These are phyloP conservation scores for Kernera saxatilis DNA, from an alignment of 345 rosid species.

Conservation along the genomic window DNA sequence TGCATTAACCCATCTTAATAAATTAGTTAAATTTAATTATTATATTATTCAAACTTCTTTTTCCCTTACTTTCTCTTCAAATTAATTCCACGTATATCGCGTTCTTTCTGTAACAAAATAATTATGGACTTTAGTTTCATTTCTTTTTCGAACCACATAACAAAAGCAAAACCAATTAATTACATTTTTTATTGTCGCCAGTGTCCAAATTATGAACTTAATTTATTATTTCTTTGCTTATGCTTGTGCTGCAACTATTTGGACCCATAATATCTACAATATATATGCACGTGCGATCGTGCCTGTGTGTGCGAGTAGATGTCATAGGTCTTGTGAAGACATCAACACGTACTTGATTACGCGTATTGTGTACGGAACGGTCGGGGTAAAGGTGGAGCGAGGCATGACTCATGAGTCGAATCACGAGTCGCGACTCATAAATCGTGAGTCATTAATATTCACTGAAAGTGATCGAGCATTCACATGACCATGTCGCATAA, in stretches of 20 bases:
- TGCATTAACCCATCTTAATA: background rate
- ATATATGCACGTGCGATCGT: background rate
- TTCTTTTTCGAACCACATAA: no score
- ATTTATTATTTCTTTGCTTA: no score
- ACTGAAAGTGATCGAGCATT: background rate
- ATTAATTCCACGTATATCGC: no score
- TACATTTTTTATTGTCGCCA: no score
- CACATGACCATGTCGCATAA: constrained; percentile 24
- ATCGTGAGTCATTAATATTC: constrained; percentile 5
- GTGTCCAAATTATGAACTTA: no score
- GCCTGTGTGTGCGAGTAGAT: background rate
- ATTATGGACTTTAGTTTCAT: no score
- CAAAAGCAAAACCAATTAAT: no score
- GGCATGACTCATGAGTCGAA: constrained; percentile 24
- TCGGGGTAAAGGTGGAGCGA: constrained; percentile 23
- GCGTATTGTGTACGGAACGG: constrained; percentile 24
- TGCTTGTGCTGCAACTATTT: background rate
- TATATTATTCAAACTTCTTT: background rate
- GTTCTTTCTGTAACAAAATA: no score
- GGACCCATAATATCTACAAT: background rate
- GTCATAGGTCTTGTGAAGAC: background rate
- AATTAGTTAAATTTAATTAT: background rate
- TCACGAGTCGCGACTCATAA: constrained; percentile 20
- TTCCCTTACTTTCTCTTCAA: background rate
- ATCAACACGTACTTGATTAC: constrained; percentile 20